Evolutionary conservation across 2,329 filamentous ascomycete species (phyloP), one percentile per base, ranked within the genome.

Genomic region (Beauveria caledonica): DNA sequence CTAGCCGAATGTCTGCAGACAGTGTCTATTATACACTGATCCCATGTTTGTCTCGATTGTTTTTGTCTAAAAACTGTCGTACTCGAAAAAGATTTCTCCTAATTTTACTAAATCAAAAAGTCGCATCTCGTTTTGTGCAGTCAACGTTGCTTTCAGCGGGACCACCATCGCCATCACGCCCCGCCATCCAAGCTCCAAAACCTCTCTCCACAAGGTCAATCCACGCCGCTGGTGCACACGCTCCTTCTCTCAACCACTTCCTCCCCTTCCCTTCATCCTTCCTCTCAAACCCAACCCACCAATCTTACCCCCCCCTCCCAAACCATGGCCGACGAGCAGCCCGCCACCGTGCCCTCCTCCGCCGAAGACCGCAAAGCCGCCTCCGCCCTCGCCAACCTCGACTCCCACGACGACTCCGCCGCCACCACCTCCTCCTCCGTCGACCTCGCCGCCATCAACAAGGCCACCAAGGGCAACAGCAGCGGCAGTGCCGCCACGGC

Each of bases 311-410:
- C n/a, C n/a, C n/a, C 33, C 6, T 11, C 19, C 19, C 11, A 29
- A 27, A 51, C 25, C 62, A 59, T 89, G 85, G 81, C 86, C 64
- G 75, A 80, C 63, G 81, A 82, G 52, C 85, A 88, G 71, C 84
- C 86, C 46, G 68, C 78, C 33, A 36, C 11, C 49, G 76, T 71
- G 56, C 71, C 87, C 62, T 76, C 80, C 63, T 84, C 82, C 46
- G 87, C 88, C 69, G 88, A 91, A 73, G 88, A 90, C 75, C 86
- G 87, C 73, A 90, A 90, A 74, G 87, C 88, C 50, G 87, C 87
- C 45, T 86, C 86, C 7, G 89, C 88, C 33, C 83, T 92, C 62
- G 87, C 86, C 52, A 83, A 81, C 63, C 85, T 92, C 65, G 88
- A 76, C 48, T 71, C 74, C 42, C 77, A 76, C 61, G 76, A 79